phyloP scores from a whole-genome alignment of 306 rosid genomes.

The Delonix regia region DNA sequence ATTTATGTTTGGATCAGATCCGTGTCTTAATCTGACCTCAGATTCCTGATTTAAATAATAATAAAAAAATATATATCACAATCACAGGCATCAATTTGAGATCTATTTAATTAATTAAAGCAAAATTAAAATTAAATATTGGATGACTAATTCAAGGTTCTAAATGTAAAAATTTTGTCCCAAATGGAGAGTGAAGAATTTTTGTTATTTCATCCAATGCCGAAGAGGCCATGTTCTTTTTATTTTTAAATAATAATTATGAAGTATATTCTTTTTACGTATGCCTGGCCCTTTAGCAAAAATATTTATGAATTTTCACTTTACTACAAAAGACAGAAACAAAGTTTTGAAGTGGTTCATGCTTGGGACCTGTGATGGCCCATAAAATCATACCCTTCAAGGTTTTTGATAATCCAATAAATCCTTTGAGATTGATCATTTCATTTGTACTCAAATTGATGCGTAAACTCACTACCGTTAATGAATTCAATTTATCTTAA shows the following conservation, averaged over 20 bases:
- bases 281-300: background rate
- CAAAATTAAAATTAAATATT: background rate
- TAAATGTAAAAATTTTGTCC: background rate
- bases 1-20: background rate
- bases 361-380: too few species aligned
- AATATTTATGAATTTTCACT: background rate
- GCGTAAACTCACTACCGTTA: too few species aligned
- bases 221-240: background rate
- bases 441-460: too few species aligned
- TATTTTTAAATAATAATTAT: background rate
- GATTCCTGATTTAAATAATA: background rate
- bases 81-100: background rate
- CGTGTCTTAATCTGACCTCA: background rate
- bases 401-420: too few species aligned
- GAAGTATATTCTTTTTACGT: background rate
- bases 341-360: too few species aligned
- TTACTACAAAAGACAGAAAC: too few species aligned
- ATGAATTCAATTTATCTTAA: too few species aligned
- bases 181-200: background rate
- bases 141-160: background rate
- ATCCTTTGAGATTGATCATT: too few species aligned
- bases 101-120: background rate
- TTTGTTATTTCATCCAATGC: background rate
- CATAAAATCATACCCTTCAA: too few species aligned
- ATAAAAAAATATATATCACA: background rate